Base-by-base conservation (phyloP, 768 basidiomycete genomes). In the Pleurotus sapidus region DNA sequence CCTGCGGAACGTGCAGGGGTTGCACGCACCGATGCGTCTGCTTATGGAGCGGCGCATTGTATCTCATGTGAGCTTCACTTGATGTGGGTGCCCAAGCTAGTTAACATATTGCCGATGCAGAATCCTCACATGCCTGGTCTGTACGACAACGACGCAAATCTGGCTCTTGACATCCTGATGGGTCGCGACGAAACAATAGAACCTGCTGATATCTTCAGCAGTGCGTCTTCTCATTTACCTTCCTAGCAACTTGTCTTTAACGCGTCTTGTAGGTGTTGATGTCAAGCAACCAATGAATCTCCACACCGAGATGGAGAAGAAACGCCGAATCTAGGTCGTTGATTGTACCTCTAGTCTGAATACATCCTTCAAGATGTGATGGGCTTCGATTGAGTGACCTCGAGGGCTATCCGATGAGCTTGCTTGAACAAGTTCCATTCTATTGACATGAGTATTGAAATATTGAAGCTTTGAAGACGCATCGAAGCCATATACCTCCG, bases 41-140 rank as follows among this genome's bases (percentile, higher is more conserved):
- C 78, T 97, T 61, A 98, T 98, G 97, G 97, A 99, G 71, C 84
- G 94, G 67, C 89, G 88, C 76, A 81, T 95, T 42, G 92, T 95
- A 7, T 73, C 83, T 34, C 70, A 82, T 57, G 95, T 95, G 64
- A 62, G 88, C 15, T n/a, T 47, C 2, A 76, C 5, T 30, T 34
- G 9, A 34, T 11, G 11, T 11, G 8, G 11, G 30, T 34, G 30
- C 40, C 39, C 14, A 15, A 37, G 40, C 60, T 20, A 17, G 3
- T 48, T 4, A 24, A 25, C 20, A 53, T 24, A 56, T 48, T 42
- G 39, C 55, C 24, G 45, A 38, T 57, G 39, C 60, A 93, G 91
- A 81, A 76, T 63, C 80, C 84, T 2, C 86, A 86, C 60, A 82
- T 90, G 73, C 80, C 89, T 14, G 82, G 76, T 39, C 69, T 87